Evolutionary conservation across 2,329 filamentous ascomycete genomes (phyloP).

Genomic region (Didymella arachidicola): DNA sequence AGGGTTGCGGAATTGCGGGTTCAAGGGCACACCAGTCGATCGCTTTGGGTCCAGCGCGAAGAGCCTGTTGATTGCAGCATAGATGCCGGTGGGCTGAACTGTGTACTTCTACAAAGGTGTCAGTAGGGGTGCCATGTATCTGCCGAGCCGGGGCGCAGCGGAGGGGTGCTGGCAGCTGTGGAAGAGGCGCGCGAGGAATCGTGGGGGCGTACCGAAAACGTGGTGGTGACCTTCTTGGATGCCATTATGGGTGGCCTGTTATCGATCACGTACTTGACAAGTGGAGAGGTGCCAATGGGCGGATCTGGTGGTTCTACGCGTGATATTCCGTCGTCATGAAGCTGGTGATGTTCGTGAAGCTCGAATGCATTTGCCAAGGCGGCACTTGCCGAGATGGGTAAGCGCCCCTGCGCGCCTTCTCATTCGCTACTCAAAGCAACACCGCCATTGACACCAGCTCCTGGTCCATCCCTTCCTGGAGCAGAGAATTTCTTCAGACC

Average conservation of each 20-base stretch:
- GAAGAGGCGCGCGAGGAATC: constrained; percentile 3
- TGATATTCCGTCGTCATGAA: constrained; percentile 29
- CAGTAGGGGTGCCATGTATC: constrained; percentile 2
- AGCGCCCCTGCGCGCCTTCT: constrained; percentile 16
- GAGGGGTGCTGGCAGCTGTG: constrained; percentile 22
- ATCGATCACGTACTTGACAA: constrained; percentile 23
- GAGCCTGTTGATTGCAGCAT: constrained; percentile 80
- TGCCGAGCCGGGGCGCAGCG: neutral
- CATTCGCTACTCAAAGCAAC: constrained; percentile 19
- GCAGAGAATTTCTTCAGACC: too few relatives aligned
- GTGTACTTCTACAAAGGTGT: constrained; percentile 81
- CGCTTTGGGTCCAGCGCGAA: constrained; percentile 86
- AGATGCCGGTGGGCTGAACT: constrained; percentile 86
- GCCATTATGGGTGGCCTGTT: constrained; percentile 38
- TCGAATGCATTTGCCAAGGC: constrained; percentile 33
- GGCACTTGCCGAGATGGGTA: constrained; percentile 30
- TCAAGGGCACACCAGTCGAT: constrained; percentile 90
- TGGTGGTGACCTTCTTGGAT: constrained; percentile 42
- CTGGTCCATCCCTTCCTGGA: too few relatives aligned
- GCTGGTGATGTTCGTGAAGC: constrained; percentile 38
- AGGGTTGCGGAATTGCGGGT: constrained; percentile 90
- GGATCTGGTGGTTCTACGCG: constrained; percentile 26
- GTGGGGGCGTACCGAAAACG: constrained; percentile 39
- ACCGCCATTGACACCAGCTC: too few relatives aligned
- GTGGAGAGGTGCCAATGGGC: constrained; percentile 38